Percentiles rank a stretch among this genome's conserved stretches.
Conservation (phyloP, 1,284 basidiomycete genomes). For the Laetiporus sulphureus region DNA sequence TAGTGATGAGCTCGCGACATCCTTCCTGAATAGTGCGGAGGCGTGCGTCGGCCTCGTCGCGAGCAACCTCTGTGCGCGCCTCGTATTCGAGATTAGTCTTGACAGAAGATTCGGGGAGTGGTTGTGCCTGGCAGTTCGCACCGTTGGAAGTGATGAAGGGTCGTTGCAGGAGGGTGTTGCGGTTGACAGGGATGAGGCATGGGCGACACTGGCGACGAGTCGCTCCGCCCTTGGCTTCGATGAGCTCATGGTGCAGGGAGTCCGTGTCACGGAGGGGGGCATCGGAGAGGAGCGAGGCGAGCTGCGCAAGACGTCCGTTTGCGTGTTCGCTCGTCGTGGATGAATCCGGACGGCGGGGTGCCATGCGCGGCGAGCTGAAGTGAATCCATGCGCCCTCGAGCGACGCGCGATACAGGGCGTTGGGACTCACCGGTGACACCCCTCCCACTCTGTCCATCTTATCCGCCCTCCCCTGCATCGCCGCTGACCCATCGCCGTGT, state of each 20-base stretch:
- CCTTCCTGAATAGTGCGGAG: conserved; percentile 40
- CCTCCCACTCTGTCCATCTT: too few relatives aligned
- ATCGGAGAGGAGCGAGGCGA: conserved; percentile 48
- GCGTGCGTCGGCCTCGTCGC: conserved; percentile 51
- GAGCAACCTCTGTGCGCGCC: conserved; percentile 42
- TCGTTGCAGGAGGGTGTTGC: conserved; percentile 9
- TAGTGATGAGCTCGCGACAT: conserved; percentile 51
- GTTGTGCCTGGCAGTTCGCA: conserved; percentile 2
- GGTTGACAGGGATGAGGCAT: conserved; percentile 12
- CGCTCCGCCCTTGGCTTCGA: conserved; percentile 38
- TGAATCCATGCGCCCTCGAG: too few relatives aligned
- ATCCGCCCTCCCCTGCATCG: too few relatives aligned
- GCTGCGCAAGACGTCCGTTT: conserved; percentile 46
- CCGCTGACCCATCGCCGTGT: too few relatives aligned
- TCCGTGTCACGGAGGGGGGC: conserved; percentile 49
- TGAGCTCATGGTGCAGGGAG: conserved; percentile 42
- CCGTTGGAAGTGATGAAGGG: conserved; percentile 13
- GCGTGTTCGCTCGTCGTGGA: too few relatives aligned
- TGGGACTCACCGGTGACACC: too few relatives aligned
- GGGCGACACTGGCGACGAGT: conserved; percentile 29
- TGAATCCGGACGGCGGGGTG: too few relatives aligned
- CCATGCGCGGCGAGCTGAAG: too few relatives aligned
- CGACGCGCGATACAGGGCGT: too few relatives aligned
- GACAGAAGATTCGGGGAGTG: conserved; percentile 25
- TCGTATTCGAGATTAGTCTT: conserved; percentile 40